phyloP scores from a whole-genome alignment of 139 green algal species.

The Pleodorina starrii region DNA sequence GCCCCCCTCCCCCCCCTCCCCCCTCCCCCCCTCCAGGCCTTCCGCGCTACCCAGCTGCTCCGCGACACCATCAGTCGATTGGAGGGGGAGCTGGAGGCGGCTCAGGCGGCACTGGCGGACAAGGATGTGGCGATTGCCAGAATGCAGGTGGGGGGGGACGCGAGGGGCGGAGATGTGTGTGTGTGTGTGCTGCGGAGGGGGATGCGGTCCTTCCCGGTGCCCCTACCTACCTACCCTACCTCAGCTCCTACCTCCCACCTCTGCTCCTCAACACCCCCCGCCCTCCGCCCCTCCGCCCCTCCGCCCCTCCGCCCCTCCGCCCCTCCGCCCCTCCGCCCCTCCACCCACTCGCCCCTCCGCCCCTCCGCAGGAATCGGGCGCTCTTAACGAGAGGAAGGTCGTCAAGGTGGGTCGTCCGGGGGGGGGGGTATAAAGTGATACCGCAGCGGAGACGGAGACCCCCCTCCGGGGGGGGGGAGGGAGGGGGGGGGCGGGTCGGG shows the following conservation, averaged over 20 bases:
- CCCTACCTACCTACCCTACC: too few species aligned
- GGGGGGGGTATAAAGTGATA: too few species aligned
- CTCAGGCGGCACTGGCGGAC: not conserved
- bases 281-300: too few species aligned
- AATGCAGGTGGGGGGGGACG: constrained; percentile 20
- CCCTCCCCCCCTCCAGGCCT: constrained; percentile 10
- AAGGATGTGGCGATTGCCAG: constrained; percentile 4
- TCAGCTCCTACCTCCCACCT: too few species aligned
- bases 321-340: not conserved
- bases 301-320: not conserved
- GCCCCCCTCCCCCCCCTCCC: not conserved
- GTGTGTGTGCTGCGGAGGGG: too few species aligned
- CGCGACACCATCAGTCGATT: constrained; percentile 49
- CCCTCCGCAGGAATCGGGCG: not conserved
- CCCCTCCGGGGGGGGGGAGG: not conserved
- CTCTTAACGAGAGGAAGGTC: not conserved
- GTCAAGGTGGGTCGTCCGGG: constrained; percentile 39
- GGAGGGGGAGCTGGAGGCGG: constrained; percentile 46
- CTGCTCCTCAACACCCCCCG: too few species aligned
- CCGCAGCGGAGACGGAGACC: not conserved
- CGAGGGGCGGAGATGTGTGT: too few species aligned
- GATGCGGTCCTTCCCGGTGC: too few species aligned
- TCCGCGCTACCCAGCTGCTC: constrained; percentile 51
- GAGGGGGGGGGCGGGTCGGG: not conserved
- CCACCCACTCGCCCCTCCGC: not conserved